Evolutionary conservation across 2,329 filamentous ascomycete genomes (phyloP), one percentile per base, ranked within the genome.

Genomic region (Ophiostoma fasciatum): DNA sequence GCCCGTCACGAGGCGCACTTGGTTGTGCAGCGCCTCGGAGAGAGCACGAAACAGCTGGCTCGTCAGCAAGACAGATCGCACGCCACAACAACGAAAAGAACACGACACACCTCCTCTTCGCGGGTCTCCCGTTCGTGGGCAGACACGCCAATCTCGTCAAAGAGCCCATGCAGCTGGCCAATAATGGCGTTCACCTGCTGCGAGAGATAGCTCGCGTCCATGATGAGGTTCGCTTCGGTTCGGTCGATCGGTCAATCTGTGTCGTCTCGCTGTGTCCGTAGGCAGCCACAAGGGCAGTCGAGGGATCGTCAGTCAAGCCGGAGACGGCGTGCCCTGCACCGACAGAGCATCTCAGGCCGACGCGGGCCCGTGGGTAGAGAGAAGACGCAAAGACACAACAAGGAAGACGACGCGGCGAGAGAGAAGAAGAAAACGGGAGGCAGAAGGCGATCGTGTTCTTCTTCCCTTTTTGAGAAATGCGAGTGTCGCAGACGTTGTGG

Each of bases 141-240:
- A 20, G 88, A 74, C n/a, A 98, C 82, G 40, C 90, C 90, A 51
- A 98, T 98, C 55, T 98, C 88, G 57, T 98, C 90, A 52, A 94
- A 98, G 39, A 96, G 72, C 46, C 81, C 82, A 60, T 96, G 88
- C 42, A 98, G 71, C 60, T 94, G 85, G 57, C 74, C 75, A 55
- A 96, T 85, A 53, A 94, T 94, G 51, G 74, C 84, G 48, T 84
- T 90, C 61, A 98, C 83, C 72, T 96, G 90, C 57, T 92, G 84
- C 49, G 84, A 82, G 54, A 96, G 68, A 59, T 92, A 92, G 56
- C 82, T 83, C 40, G 87, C 84, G 61, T 94, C 87, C 77, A 94
- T 93, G 49, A n/a, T n/a, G n/a, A n/a, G n/a, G n/a, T n/a, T n/a
- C n/a, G n/a, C n/a, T n/a, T n/a, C n/a, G n/a, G n/a, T n/a, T n/a